Evolutionary conservation across 495 filamentous ascomycete genomes (phyloP), one percentile per base, ranked within the genome.

Genomic region (Opeltia flavorubescens): DNA sequence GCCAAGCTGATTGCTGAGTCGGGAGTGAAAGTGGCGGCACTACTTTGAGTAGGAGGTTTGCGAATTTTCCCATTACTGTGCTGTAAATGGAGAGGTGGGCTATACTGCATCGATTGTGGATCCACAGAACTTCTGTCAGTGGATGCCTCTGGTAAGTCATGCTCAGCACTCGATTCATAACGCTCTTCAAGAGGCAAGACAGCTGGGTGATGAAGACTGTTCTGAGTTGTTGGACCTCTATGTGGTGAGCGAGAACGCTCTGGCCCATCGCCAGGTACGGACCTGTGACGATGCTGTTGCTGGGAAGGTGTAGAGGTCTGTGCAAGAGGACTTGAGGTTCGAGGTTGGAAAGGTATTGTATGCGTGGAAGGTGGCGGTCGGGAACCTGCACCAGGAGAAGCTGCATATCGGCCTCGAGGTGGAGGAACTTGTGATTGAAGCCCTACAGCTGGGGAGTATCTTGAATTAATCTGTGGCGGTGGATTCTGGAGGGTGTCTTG

Each of bases 311-410:
- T 7, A 5, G 38, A 41, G 15, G 61, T 55, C 40, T 88, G 78
- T 17, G 84, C 88, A 25, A 93, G 67, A 9, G 85, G 87, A 56
- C 86, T 94, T 17, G 84, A 91, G 17, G 85, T 91, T 44, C 86
- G 77, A 7, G 86, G 86, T 47, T 84, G 84, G 61, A 87, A 86
- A 11, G 81, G 72, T 54, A 86, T 65, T 4, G 70, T 50, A 3
- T 74, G 68, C 24, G 74, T 64, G 41, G 62, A 62, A 51, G 61
- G 56, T 44, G 58, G 60, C 2, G 67, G 56, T 56, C 55, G 50
- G 47, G 46, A 28, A 11, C 41, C 74, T 68, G 45, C 49, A 30
- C 62, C 43, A 15, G 74, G 70, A 46, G 72, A 70, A 21, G 69
- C 71, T 17, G 65, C 64, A 59, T 76, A 77, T 31, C 69, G 67